Percentiles rank a stretch among this genome's conserved stretches.
phyloP scores from a whole-genome alignment of 2,329 filamentous ascomycete genomes.

The Monosporascus sp. region DNA sequence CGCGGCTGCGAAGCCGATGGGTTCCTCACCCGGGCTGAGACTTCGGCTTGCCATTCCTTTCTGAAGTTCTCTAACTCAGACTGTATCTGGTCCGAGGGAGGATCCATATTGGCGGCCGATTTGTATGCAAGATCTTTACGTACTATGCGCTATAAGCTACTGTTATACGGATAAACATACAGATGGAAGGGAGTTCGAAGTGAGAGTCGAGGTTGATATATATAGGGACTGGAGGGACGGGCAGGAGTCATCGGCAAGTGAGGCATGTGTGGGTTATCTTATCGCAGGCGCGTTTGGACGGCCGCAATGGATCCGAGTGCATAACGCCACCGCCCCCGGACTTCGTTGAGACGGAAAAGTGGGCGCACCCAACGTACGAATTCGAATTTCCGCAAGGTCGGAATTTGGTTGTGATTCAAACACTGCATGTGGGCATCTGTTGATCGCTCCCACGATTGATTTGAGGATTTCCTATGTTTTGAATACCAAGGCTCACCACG shows the following conservation, averaged over 20 bases:
- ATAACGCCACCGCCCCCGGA: not conserved
- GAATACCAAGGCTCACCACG: too few relatives aligned
- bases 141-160: too few relatives aligned
- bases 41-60: constrained; percentile 79
- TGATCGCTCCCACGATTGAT: too few relatives aligned
- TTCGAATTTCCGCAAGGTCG: not conserved
- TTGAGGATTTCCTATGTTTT: too few relatives aligned
- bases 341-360: not conserved
- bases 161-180: too few relatives aligned
- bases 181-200: too few relatives aligned
- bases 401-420: too few relatives aligned
- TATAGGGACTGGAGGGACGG: not conserved
- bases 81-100: constrained; percentile 34
- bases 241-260: not conserved
- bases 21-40: constrained; percentile 40
- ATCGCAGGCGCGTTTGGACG: not conserved
- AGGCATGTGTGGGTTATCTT: not conserved
- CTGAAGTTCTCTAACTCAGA: constrained; percentile 83
- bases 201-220: too few relatives aligned
- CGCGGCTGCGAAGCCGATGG: constrained; percentile 10
- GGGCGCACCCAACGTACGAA: not conserved
- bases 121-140: too few relatives aligned
- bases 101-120: constrained; percentile 15
- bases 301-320: too few relatives aligned
- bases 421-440: too few relatives aligned